Base-by-base conservation (phyloP, 2,329 filamentous ascomycete genomes). In the Xylaria arbuscula region DNA sequence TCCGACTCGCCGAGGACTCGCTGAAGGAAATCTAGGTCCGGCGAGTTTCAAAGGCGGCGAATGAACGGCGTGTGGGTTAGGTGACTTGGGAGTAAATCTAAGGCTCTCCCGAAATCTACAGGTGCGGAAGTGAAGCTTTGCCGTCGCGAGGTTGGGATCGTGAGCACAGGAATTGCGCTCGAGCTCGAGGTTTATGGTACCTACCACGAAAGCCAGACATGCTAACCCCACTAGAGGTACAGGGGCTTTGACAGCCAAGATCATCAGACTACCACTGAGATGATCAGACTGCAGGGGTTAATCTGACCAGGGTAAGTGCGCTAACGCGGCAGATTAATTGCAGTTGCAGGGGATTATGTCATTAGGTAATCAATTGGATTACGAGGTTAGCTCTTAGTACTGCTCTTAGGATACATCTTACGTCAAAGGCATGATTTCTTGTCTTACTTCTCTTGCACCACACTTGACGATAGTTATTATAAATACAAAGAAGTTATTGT, bases 271-370 rank as follows among this genome's bases (percentile, higher is more conserved):
- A 54, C 50, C 50, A 34, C 24, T 53, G 24, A 34, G 50, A 34
- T 40, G 34, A 54, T 48, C 57, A 47, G 47, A 54, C 38, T 36
- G 38, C 66, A 68, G 58, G 66, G 57, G 24, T 28, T 45, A n/a
- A 36, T 38, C 48, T 32, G 19, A 24, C 42, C 48, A 45, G 13
- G 17, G 40, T 17, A 45, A 57, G 54, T 19, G 50, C 66, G 66
- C 66, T 68, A 68, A 55, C 22, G 58, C 66, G 36, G 66, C 58
- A 68, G 57, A 36, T 62, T 65, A 2, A 56, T 51, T 65, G 51
- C 45, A 28, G 64, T 15, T 64, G 36, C 48, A 64, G 36, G 19
- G 48, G 38, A n/a, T 7, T 17, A 9, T 42, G 17, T 13, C 17
- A 53, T 53, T 51, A 59, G 40, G 24, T 42, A 56, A 24, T 24